Percentiles rank a stretch among this genome's conserved stretches.
phyloP scores from a whole-genome alignment of 805 yeast species.

The Yamadazyma nakazawae region DNA sequence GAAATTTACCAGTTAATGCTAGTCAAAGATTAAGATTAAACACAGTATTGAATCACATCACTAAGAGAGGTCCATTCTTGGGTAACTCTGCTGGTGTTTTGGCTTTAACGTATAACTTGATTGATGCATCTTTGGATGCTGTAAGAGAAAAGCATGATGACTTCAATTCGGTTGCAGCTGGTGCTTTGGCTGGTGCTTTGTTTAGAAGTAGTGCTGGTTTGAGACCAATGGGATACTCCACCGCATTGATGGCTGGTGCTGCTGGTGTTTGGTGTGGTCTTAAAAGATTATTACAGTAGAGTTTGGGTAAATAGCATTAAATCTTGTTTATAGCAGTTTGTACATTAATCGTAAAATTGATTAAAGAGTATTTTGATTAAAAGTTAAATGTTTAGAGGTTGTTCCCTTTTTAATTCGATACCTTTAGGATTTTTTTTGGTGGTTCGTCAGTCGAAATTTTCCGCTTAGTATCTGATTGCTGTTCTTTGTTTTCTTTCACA shows the following conservation, averaged over 20 bases:
- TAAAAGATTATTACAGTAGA: conserved; percentile 42
- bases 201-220: conserved; percentile 83
- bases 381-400: background rate
- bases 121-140: conserved; percentile 75
- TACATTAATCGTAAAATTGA: conserved; percentile 8
- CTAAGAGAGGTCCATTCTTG: conserved; percentile 92
- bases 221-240: conserved; percentile 83
- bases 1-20: conserved; percentile 68
- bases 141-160: conserved; percentile 89
- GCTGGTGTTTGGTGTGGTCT: conserved; percentile 92
- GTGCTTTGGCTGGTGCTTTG: conserved; percentile 88
- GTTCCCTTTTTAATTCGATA: background rate
- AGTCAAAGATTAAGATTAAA: conserved; percentile 82
- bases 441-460: background rate
- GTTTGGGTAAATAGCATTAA: conserved; percentile 10
- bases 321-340: conserved; percentile 16
- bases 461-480: background rate
- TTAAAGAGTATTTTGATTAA: background rate
- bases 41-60: conserved; percentile 85
- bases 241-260: conserved; percentile 81
- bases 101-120: conserved; percentile 82
- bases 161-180: conserved; percentile 78
- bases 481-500: background rate
- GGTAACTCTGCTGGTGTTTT: conserved; percentile 96
- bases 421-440: background rate